Evolutionary conservation across 768 basidiomycete species (phyloP).

Genomic region (Tylopilus sp.): DNA sequence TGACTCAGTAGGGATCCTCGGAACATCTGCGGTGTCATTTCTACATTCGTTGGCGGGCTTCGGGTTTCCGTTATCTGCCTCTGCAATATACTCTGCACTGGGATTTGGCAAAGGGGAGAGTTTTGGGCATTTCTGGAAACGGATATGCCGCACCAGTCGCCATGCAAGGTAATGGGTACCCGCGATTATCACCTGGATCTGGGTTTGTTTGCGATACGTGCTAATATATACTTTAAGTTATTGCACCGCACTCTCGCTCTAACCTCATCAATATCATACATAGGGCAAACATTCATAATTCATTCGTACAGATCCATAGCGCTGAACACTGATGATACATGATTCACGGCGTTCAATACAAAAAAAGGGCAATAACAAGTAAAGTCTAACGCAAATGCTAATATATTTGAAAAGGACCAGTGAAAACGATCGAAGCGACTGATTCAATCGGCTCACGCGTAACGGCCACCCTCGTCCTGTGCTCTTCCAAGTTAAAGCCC

Average conservation of each 20-base stretch:
- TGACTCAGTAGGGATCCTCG: no score
- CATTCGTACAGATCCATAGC: not conserved
- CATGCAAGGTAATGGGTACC: constrained; percentile 27
- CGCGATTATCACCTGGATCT: not conserved
- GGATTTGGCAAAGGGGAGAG: constrained; percentile 67
- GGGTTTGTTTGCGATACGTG: not conserved
- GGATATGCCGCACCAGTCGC: constrained; percentile 47
- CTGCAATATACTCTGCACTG: constrained; percentile 58
- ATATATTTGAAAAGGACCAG: not conserved
- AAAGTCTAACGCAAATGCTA: not conserved
- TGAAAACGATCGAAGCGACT: no score
- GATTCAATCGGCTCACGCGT: not conserved
- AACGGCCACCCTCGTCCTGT: not conserved
- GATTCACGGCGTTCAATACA: not conserved
- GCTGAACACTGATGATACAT: no score
- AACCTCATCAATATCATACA: no score
- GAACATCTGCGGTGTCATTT: constrained; percentile 56
- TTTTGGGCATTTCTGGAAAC: constrained; percentile 44
- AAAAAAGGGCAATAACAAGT: not conserved
- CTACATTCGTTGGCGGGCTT: constrained; percentile 68
- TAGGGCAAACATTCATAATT: not conserved
- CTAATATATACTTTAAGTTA: no score
- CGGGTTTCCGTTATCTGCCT: constrained; percentile 75
- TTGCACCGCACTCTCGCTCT: no score
- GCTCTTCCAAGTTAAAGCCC: not conserved